These are phyloP conservation scores for Wallacemonas sp. DNA, from an alignment of 208 protist genomes.

Conservation along the genomic window DNA sequence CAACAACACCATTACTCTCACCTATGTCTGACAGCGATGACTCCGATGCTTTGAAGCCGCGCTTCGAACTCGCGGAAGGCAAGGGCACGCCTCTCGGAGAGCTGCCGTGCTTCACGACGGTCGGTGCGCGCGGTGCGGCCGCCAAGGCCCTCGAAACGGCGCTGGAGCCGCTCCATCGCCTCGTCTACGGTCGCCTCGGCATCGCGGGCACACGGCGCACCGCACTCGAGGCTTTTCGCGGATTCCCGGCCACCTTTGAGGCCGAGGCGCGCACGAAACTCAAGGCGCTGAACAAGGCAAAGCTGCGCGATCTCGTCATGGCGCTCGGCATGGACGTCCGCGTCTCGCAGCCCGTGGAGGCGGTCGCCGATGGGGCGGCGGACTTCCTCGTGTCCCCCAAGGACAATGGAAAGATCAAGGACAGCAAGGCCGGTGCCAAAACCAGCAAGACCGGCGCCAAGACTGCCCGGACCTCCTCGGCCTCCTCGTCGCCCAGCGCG, in stretches of 20 bases:
- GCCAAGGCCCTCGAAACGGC: slow-evolving; percentile 44
- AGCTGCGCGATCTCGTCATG: slow-evolving; percentile 53
- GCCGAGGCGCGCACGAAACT: slow-evolving; percentile 42
- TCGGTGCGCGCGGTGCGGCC: slow-evolving; percentile 32
- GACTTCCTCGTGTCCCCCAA: slow-evolving; percentile 68
- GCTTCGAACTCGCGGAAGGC: slow-evolving; percentile 57
- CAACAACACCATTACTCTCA: too few relatives aligned
- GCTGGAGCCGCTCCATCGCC: slow-evolving; percentile 71
- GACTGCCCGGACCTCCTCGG: slow-evolving; percentile 6
- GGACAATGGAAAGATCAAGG: slow-evolving; percentile 23
- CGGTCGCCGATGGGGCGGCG: slow-evolving; percentile 42
- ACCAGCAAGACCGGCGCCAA: slow-evolving; percentile 7
- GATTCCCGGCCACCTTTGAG: slow-evolving; percentile 47
- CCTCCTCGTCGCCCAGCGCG: background rate
- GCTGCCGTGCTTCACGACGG: slow-evolving; percentile 50
- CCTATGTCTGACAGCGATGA: slow-evolving; percentile 16
- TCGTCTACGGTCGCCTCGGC: slow-evolving; percentile 69
- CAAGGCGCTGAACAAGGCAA: slow-evolving; percentile 48
- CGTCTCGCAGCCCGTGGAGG: slow-evolving; percentile 33
- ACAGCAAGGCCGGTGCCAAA: slow-evolving; percentile 1
- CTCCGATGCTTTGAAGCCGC: slow-evolving; percentile 11
- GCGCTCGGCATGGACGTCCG: slow-evolving; percentile 48
- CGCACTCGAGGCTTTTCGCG: slow-evolving; percentile 61
- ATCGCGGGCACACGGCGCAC: slow-evolving; percentile 39
- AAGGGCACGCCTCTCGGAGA: slow-evolving; percentile 45